Conservation (phyloP, 2,329 filamentous ascomycete species). For the Scytalidium lignicola region DNA sequence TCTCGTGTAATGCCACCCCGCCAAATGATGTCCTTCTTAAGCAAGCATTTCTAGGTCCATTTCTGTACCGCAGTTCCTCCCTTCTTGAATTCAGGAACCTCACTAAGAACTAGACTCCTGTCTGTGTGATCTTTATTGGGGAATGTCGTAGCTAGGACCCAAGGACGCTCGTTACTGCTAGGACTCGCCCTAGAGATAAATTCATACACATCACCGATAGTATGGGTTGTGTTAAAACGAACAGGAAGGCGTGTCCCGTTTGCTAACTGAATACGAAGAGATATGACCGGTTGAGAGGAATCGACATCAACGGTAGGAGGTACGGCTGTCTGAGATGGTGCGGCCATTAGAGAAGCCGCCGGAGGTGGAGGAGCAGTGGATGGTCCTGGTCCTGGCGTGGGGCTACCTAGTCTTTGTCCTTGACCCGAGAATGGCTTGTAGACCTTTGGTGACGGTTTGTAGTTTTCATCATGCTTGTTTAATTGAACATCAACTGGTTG, state of each 20-base stretch:
- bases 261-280: constrained; percentile 71
- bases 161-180: constrained; percentile 52
- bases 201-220: constrained; percentile 69
- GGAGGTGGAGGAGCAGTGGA: constrained; percentile 18
- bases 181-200: constrained; percentile 65
- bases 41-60: constrained; percentile 23
- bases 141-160: constrained; percentile 77
- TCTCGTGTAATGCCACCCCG: not conserved
- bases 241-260: constrained; percentile 73
- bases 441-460: constrained; percentile 65
- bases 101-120: constrained; percentile 51
- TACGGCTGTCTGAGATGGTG: constrained; percentile 21
- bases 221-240: constrained; percentile 76
- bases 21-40: not conserved
- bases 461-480: constrained; percentile 66
- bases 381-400: constrained; percentile 59
- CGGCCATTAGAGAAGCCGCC: constrained; percentile 29
- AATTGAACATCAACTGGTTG: constrained; percentile 77
- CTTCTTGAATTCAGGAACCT: constrained; percentile 60
- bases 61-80: constrained; percentile 63
- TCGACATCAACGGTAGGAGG: constrained; percentile 45
- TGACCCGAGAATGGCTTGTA: constrained; percentile 71
- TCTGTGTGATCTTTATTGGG: constrained; percentile 76
- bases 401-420: constrained; percentile 71
- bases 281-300: constrained; percentile 60